These are phyloP conservation scores for Leishmania braziliensis DNA, from an alignment of 208 protist genomes.

Conservation along the genomic window DNA sequence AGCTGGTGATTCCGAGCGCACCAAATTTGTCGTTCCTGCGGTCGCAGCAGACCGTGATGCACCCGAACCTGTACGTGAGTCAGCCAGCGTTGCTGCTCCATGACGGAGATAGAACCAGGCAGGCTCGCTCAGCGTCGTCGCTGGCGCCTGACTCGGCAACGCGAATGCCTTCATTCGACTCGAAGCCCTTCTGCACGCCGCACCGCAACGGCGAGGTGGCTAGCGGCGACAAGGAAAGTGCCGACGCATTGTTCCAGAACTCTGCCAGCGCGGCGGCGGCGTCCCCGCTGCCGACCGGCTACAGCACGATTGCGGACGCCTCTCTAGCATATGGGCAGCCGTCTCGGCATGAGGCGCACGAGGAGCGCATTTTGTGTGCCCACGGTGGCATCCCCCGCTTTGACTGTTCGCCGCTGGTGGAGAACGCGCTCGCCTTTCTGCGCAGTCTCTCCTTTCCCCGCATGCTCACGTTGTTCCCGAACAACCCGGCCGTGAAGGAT, in stretches of 20 bases:
- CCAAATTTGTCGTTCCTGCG: slow-evolving; percentile 41
- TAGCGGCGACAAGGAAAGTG: slow-evolving; percentile 14
- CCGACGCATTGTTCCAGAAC: not conserved
- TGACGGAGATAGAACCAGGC: not conserved
- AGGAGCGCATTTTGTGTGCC: slow-evolving; percentile 72
- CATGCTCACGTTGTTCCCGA: slow-evolving; percentile 68
- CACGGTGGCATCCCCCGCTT: slow-evolving; percentile 84
- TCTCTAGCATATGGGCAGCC: slow-evolving; percentile 27
- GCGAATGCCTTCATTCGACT: not conserved
- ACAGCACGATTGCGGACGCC: slow-evolving; percentile 32
- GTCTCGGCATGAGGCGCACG: slow-evolving; percentile 41
- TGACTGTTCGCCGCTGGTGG: slow-evolving; percentile 45
- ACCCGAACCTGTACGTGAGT: slow-evolving; percentile 45
- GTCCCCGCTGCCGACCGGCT: slow-evolving; percentile 4
- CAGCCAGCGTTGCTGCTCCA: slow-evolving; percentile 33
- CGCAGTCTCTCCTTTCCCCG: slow-evolving; percentile 56
- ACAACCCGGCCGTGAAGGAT: slow-evolving; percentile 48
- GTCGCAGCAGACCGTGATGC: slow-evolving; percentile 33
- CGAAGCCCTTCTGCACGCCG: not conserved
- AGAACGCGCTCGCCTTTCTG: slow-evolving; percentile 51
- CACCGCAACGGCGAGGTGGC: slow-evolving; percentile 21
- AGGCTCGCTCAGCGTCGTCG: not conserved
- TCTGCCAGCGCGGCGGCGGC: not conserved
- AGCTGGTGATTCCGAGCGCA: slow-evolving; percentile 57
- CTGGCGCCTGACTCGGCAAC: not conserved